phyloP scores from a whole-genome alignment of 768 basidiomycete species.

The Trametes punicea region DNA sequence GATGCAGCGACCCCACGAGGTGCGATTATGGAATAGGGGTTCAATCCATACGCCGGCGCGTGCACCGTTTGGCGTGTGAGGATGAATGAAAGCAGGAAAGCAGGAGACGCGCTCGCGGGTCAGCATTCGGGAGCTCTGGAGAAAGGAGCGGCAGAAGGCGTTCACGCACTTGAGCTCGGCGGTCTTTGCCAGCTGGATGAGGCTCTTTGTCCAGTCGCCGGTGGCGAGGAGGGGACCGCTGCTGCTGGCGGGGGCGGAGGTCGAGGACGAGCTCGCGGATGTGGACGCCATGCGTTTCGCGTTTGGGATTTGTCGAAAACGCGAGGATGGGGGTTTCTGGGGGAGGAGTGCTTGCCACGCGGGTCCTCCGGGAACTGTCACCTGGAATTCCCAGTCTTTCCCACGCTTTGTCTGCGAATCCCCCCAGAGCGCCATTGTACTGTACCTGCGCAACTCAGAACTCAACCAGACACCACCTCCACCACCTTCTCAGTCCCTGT shows the following conservation, averaged over 20 bases:
- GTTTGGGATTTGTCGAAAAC: conserved; percentile 21
- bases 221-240: conserved; percentile 64
- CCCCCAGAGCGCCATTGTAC: neutral
- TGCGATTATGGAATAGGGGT: neutral
- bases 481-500: no score
- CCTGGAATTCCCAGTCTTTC: conserved; percentile 1
- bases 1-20: neutral
- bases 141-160: neutral
- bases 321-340: conserved; percentile 25
- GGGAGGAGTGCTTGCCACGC: conserved; percentile 20
- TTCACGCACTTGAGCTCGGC: conserved; percentile 79
- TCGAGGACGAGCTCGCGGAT: conserved; percentile 31
- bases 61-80: neutral
- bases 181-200: conserved; percentile 82
- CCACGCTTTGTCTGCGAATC: conserved; percentile 6
- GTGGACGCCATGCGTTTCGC: conserved; percentile 13
- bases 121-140: neutral
- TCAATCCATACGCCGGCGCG: neutral
- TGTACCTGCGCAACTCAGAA: no score
- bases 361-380: conserved; percentile 30
- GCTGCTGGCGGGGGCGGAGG: conserved; percentile 22
- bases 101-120: neutral
- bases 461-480: no score
- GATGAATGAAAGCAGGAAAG: neutral
- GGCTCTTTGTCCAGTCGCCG: conserved; percentile 85